Conservation (phyloP, 805 yeast species). For the Ogataea salicorniae region DNA sequence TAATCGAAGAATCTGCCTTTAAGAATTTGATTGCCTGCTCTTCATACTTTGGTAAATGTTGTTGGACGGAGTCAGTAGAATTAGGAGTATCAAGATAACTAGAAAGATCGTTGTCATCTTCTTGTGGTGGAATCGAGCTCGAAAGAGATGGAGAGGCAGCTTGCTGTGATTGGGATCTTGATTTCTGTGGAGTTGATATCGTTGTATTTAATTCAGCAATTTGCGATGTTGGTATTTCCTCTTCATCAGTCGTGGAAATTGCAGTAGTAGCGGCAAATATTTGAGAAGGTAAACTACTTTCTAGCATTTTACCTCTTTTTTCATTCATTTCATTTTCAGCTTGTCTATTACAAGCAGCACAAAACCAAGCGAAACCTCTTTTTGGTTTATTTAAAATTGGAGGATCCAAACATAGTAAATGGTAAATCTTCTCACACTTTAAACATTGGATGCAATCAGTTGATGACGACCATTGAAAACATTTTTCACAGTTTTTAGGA, state of each 20-base stretch:
- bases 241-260: not conserved
- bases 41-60: constrained; percentile 48
- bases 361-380: constrained; percentile 86
- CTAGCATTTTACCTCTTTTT: constrained; percentile 32
- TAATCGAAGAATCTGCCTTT: constrained; percentile 36
- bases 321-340: constrained; percentile 40
- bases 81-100: not conserved
- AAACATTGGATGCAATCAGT: constrained; percentile 75
- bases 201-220: not conserved
- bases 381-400: constrained; percentile 76
- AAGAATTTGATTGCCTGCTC: constrained; percentile 50
- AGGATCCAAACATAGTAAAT: constrained; percentile 81
- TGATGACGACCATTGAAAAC: constrained; percentile 81
- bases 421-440: constrained; percentile 66
- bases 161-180: not conserved
- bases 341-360: constrained; percentile 68
- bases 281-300: constrained; percentile 24
- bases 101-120: no score
- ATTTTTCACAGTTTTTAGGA: constrained; percentile 66
- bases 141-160: not conserved
- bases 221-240: not conserved
- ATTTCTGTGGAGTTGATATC: not conserved
- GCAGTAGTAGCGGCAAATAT: constrained; percentile 15
- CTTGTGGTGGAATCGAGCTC: not conserved
- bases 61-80: constrained; percentile 1